Conservation (phyloP, 202 grass and related monocot species). For the Tripidium arundinaceum region DNA sequence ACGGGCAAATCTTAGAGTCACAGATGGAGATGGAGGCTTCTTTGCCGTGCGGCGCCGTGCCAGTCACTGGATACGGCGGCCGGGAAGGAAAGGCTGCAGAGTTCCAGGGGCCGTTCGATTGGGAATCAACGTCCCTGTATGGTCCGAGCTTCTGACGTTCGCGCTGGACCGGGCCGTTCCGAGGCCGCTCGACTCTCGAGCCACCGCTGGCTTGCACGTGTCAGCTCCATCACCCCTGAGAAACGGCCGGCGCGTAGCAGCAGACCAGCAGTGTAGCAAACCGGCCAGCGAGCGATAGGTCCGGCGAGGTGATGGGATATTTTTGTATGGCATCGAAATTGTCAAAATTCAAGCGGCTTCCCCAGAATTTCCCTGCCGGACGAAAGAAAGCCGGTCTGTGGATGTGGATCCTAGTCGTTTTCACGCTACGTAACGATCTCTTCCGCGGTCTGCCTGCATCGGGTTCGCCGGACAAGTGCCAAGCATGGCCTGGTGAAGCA, state of each 20-base stretch:
- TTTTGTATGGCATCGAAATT: neutral
- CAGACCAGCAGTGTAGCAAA: too few species aligned
- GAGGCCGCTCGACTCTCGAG: too few species aligned
- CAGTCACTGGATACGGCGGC: neutral
- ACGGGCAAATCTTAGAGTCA: neutral
- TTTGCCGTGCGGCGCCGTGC: neutral
- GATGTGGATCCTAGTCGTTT: neutral
- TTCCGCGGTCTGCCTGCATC: neutral
- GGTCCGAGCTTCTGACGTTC: neutral
- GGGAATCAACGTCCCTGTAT: too few species aligned
- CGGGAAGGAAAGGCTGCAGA: neutral
- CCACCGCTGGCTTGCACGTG: neutral
- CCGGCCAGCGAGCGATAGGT: neutral
- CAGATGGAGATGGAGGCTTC: neutral
- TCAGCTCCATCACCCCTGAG: neutral
- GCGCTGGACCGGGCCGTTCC: too few species aligned
- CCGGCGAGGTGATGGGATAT: neutral
- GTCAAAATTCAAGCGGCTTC: neutral
- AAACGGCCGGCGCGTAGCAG: neutral
- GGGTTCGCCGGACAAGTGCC: constrained; percentile 27
- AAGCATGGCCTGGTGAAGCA: neutral
- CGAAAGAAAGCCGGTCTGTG: neutral
- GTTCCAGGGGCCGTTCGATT: too few species aligned
- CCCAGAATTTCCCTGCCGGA: neutral
- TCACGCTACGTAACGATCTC: neutral